Evolutionary conservation across 1,139 yeast species (phyloP).

Genomic region (Fermentozyma sake): DNA sequence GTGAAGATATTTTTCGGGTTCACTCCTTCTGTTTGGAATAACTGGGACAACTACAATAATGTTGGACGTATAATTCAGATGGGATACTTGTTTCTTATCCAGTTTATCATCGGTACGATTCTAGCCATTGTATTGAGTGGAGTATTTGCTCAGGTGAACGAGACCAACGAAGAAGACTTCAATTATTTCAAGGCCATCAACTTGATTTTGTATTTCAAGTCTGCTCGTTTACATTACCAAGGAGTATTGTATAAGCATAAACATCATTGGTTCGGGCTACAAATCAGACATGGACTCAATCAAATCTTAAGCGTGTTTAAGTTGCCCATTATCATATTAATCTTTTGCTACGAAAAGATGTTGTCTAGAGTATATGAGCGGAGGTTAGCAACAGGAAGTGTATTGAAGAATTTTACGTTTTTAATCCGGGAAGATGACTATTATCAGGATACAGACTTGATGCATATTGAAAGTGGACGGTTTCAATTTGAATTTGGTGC

Average conservation of each 20-base stretch:
- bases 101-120: slow-evolving; percentile 55
- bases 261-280: too few relatives aligned
- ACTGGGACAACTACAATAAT: slow-evolving; percentile 49
- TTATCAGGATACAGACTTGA: slow-evolving; percentile 26
- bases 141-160: slow-evolving; percentile 36
- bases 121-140: slow-evolving; percentile 54
- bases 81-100: slow-evolving; percentile 52
- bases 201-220: slow-evolving; percentile 28
- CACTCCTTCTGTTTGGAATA: slow-evolving; percentile 62
- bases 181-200: slow-evolving; percentile 39
- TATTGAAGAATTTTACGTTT: slow-evolving; percentile 34
- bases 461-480: slow-evolving; percentile 13
- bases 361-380: slow-evolving; percentile 16
- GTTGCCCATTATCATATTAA: slow-evolving; percentile 30
- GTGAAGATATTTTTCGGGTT: slow-evolving; percentile 56
- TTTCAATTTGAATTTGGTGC: slow-evolving; percentile 17
- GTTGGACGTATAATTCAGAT: slow-evolving; percentile 49
- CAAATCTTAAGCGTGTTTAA: slow-evolving; percentile 22
- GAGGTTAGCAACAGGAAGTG: slow-evolving; percentile 10
- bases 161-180: slow-evolving; percentile 38
- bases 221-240: slow-evolving; percentile 11
- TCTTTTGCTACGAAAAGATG: slow-evolving; percentile 30
- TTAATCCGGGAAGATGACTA: slow-evolving; percentile 26
- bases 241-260: slow-evolving; percentile 4
- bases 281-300: slow-evolving; percentile 3